These are phyloP conservation scores for Ilex paraguariensis DNA, from an alignment of 305 asterid species.

Conservation along the genomic window DNA sequence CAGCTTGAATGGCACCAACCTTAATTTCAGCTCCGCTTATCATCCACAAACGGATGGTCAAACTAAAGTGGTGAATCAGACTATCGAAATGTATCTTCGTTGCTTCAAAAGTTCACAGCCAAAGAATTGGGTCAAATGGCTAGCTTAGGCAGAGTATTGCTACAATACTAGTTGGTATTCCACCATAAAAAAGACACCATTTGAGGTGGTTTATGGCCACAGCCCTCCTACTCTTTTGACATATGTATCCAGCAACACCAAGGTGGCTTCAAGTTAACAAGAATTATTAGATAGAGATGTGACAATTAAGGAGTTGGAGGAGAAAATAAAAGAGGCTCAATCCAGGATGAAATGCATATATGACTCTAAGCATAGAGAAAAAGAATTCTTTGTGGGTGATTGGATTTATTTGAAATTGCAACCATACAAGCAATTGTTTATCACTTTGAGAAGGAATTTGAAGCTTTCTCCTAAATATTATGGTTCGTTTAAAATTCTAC, in stretches of 20 bases:
- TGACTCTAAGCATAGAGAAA: not conserved
- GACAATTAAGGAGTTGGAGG: not conserved
- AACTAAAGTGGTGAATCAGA: not conserved
- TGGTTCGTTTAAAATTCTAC: not conserved
- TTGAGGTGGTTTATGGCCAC: not conserved
- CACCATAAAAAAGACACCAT: not conserved
- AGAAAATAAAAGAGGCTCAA: not conserved
- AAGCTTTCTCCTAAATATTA: not conserved
- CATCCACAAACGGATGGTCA: conserved; percentile 4
- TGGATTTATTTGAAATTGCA: not conserved
- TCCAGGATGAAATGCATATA: not conserved
- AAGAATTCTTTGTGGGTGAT: conserved; percentile 1
- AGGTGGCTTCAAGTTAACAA: not conserved
- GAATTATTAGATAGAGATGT: not conserved
- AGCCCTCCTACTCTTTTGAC: not conserved
- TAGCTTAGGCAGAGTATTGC: too few species aligned
- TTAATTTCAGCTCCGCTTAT: not conserved
- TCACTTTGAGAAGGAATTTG: not conserved
- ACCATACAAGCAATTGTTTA: not conserved
- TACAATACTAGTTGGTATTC: not conserved
- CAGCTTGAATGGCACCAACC: not conserved
- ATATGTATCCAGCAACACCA: not conserved
- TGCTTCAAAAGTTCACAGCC: too few species aligned
- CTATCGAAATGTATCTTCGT: not conserved
- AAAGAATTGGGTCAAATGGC: too few species aligned